These are phyloP conservation scores for Marasmius fiardii DNA, from an alignment of 1,284 basidiomycete species.

Conservation along the genomic window DNA sequence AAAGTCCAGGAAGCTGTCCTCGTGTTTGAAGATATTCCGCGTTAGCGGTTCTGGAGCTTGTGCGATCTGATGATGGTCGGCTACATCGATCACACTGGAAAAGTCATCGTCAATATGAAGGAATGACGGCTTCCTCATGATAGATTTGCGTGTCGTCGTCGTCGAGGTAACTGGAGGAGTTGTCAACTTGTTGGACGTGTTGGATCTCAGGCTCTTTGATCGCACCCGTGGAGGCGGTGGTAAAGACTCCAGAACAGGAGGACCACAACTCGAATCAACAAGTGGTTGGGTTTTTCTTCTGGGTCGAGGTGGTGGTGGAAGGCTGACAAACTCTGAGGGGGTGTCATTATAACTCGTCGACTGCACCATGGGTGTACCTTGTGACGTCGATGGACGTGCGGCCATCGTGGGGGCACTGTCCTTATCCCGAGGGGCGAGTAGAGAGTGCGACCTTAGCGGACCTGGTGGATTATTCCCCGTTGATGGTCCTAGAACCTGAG, in stretches of 20 bases:
- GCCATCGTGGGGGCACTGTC: constrained; percentile 15
- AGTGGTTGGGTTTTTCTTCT: constrained; percentile 24
- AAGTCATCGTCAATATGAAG: constrained; percentile 51
- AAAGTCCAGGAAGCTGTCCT: constrained; percentile 62
- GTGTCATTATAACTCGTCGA: constrained; percentile 9
- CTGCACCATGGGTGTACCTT: constrained; percentile 10
- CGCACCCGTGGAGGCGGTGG: constrained; percentile 18
- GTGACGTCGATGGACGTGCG: constrained; percentile 24
- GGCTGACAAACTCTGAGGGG: constrained; percentile 29
- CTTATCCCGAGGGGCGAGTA: constrained; percentile 6
- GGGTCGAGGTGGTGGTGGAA: constrained; percentile 43
- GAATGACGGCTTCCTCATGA: constrained; percentile 69
- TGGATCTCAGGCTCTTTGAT: background rate
- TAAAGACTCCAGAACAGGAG: constrained; percentile 5
- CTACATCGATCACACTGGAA: background rate
- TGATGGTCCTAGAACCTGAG: constrained; percentile 5
- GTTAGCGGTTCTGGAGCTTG: constrained; percentile 2
- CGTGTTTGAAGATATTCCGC: constrained; percentile 1
- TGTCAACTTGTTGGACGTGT: constrained; percentile 13
- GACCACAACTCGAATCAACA: background rate
- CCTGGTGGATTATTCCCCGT: background rate
- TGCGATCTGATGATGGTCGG: background rate
- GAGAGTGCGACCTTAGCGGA: constrained; percentile 6
- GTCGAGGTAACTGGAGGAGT: constrained; percentile 35
- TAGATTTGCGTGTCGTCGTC: constrained; percentile 27